Evolutionary conservation across 23 red algal genomes (phyloP).

Genomic region (Gracilaria domingensis): DNA sequence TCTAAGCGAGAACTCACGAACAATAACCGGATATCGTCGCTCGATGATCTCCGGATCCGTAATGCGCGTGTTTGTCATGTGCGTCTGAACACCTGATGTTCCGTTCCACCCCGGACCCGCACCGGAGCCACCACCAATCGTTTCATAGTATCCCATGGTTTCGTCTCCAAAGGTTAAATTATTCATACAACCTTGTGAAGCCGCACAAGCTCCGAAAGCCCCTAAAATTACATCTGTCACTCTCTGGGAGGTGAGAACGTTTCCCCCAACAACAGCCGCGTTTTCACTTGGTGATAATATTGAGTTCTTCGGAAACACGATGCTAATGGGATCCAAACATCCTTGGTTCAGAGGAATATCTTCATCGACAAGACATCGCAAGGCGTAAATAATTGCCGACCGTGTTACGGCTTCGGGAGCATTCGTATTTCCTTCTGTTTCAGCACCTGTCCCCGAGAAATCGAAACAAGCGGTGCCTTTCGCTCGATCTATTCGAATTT

Average conservation of each 20-base stretch:
- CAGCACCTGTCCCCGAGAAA: conserved; percentile 80
- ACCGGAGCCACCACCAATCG: conserved; percentile 93
- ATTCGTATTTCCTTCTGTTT: conserved; percentile 91
- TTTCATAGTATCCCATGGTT: conserved; percentile 95
- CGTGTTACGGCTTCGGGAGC: conserved; percentile 87
- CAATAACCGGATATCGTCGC: conserved; percentile 92
- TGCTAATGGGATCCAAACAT: conserved; percentile 89
- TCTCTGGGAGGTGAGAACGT: conserved; percentile 98
- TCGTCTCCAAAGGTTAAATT: conserved; percentile 96
- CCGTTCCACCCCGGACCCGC: conserved; percentile 94
- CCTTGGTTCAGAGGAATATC: conserved; percentile 98
- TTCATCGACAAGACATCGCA: conserved; percentile 93
- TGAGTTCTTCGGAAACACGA: conserved; percentile 75
- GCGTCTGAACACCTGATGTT: conserved; percentile 87
- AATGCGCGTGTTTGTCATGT: conserved; percentile 99
- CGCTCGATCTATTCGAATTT: conserved; percentile 68
- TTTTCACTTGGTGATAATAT: conserved; percentile 74
- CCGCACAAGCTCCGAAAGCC: conserved; percentile 96
- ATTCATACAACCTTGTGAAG: conserved; percentile 99
- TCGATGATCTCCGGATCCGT: conserved; percentile 98
- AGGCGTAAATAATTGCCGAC: conserved; percentile 95
- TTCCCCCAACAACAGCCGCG: conserved; percentile 95
- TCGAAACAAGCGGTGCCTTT: conserved; percentile 88
- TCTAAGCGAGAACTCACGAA: conserved; percentile 87
- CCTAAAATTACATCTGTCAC: conserved; percentile 95